Evolutionary conservation across 768 basidiomycete genomes (phyloP).

Genomic region (Psilocybe cubensis): DNA sequence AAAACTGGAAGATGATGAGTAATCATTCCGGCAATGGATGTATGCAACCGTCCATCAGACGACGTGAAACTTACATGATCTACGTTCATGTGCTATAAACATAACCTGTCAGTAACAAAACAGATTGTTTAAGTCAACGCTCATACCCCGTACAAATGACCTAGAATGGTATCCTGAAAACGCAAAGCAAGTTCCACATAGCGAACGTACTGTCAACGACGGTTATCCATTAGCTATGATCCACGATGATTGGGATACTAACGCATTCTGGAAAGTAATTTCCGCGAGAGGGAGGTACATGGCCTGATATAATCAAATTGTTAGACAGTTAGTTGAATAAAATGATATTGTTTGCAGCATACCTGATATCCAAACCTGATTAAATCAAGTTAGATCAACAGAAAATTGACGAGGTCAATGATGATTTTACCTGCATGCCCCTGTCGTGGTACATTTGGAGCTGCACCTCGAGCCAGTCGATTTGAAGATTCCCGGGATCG

Average conservation of each 20-base stretch:
- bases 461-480: constrained; percentile 92
- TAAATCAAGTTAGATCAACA: constrained; percentile 7
- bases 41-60: not conserved
- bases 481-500: constrained; percentile 87
- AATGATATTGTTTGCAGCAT: constrained; percentile 46
- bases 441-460: constrained; percentile 66
- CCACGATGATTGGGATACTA: constrained; percentile 31
- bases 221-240: constrained; percentile 16
- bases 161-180: constrained; percentile 87
- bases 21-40: constrained; percentile 10
- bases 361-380: constrained; percentile 33
- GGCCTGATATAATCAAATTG: constrained; percentile 50
- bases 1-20: constrained; percentile 45
- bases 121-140: not conserved
- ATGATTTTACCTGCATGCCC: constrained; percentile 69
- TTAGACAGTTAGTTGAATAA: constrained; percentile 23
- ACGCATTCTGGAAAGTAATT: constrained; percentile 90
- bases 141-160: constrained; percentile 79
- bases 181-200: constrained; percentile 77
- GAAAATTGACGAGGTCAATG: constrained; percentile 10
- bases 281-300: constrained; percentile 82
- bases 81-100: constrained; percentile 74
- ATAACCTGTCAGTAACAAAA: constrained; percentile 15
- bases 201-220: constrained; percentile 53
- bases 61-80: constrained; percentile 61